phyloP scores from a whole-genome alignment of 495 filamentous ascomycete genomes.

The Aspergillus incahuasiensis region DNA sequence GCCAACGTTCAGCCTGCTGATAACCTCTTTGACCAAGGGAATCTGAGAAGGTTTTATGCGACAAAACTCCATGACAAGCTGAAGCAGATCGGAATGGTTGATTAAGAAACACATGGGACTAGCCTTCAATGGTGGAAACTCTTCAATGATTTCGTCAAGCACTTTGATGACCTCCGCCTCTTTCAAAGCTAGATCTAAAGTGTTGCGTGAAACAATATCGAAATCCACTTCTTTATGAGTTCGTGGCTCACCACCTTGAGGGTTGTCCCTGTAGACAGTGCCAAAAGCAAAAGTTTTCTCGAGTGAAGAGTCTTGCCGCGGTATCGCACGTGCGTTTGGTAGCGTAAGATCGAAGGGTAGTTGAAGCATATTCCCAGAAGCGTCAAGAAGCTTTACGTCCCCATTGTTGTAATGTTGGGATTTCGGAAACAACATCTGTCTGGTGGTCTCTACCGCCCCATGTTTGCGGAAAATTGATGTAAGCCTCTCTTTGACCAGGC shows the following conservation, averaged over 20 bases:
- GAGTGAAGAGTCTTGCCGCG: constrained; percentile 60
- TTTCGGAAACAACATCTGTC: constrained; percentile 72
- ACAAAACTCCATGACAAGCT: constrained; percentile 83
- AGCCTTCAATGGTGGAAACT: constrained; percentile 68
- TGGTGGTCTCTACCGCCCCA: constrained; percentile 77
- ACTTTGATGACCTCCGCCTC: constrained; percentile 96
- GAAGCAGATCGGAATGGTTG: constrained; percentile 81
- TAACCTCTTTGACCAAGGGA: constrained; percentile 68
- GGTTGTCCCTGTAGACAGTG: constrained; percentile 77
- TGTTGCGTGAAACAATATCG: constrained; percentile 80
- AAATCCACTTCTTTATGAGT: constrained; percentile 90
- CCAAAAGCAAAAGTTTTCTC: constrained; percentile 86
- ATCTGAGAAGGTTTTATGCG: constrained; percentile 65
- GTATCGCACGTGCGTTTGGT: constrained; percentile 81
- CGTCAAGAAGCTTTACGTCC: constrained; percentile 73
- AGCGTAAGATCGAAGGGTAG: constrained; percentile 88
- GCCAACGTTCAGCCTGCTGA: constrained; percentile 84
- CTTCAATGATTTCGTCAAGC: constrained; percentile 80
- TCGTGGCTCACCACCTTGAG: constrained; percentile 71
- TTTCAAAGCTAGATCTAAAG: constrained; percentile 77
- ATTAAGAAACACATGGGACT: constrained; percentile 84
- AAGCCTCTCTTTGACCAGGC: constrained; percentile 70
- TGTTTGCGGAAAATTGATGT: constrained; percentile 82
- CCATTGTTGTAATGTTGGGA: constrained; percentile 71
- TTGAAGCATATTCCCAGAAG: constrained; percentile 79